Percentiles rank a stretch among this genome's conserved stretches.
Evolutionary conservation across 1,139 yeast species (phyloP).

Genomic region (Zygosaccharomyces pseudobailii): DNA sequence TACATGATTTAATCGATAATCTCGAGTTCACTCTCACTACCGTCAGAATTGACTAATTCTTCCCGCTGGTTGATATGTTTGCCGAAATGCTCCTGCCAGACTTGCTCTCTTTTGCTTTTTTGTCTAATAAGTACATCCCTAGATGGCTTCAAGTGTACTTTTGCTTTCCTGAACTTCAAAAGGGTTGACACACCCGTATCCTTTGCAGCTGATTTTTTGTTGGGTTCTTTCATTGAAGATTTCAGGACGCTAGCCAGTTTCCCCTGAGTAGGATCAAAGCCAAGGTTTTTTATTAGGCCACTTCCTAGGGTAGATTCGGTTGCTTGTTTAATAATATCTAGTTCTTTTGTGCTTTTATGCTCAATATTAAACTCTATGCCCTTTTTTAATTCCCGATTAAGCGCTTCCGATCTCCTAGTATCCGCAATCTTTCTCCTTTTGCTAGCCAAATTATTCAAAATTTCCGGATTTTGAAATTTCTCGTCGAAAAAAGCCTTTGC

Average conservation of each 20-base stretch:
- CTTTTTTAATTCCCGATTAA: constrained; percentile 18
- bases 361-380: constrained; percentile 7
- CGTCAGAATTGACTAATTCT: constrained; percentile 15
- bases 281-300: constrained; percentile 41
- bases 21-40: constrained; percentile 39
- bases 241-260: constrained; percentile 22
- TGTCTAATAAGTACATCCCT: constrained; percentile 28
- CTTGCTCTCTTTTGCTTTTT: constrained; percentile 26
- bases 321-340: constrained; percentile 27
- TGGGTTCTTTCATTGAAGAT: constrained; percentile 13
- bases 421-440: constrained; percentile 29
- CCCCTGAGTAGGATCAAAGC: constrained; percentile 49
- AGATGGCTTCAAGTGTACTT: constrained; percentile 32
- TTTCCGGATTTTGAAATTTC: constrained; percentile 45
- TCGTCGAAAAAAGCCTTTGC: constrained; percentile 47
- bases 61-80: constrained; percentile 4
- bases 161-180: constrained; percentile 33
- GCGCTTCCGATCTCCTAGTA: constrained; percentile 20
- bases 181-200: constrained; percentile 30
- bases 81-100: constrained; percentile 24
- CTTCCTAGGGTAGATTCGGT: constrained; percentile 38
- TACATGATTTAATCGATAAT: constrained; percentile 22
- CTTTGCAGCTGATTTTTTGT: constrained; percentile 16
- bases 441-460: constrained; percentile 35
- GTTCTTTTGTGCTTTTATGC: constrained; percentile 15